Evolutionary conservation across 345 rosid species (phyloP).

Genomic region (sweet orange (Citrus sinensis)): DNA sequence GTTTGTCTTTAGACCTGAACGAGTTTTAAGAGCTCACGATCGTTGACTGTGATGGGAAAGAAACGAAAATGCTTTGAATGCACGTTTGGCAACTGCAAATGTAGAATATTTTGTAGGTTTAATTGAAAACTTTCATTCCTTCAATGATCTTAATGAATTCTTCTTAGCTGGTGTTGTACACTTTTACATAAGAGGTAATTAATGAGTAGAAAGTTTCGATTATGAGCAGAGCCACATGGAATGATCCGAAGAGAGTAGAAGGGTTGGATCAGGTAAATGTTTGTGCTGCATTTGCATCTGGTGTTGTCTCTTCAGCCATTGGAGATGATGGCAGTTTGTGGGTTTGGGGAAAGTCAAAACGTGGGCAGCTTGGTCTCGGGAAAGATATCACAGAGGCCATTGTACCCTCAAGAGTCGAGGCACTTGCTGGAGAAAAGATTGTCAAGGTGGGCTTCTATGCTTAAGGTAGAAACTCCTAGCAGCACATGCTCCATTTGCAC

Average conservation of each 20-base stretch:
- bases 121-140: too few relatives aligned
- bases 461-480: constrained; percentile 14
- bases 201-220: not conserved
- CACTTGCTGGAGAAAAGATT: constrained; percentile 58
- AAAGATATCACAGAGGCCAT: constrained; percentile 47
- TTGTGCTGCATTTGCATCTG: constrained; percentile 69
- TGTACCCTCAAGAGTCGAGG: constrained; percentile 58
- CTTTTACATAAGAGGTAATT: not conserved
- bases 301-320: constrained; percentile 74
- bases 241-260: constrained; percentile 63
- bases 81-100: not conserved
- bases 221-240: constrained; percentile 47
- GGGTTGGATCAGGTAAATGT: constrained; percentile 59
- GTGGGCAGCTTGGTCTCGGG: constrained; percentile 97
- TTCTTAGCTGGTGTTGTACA: not conserved
- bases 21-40: not conserved
- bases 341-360: constrained; percentile 97
- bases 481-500: not conserved
- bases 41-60: not conserved
- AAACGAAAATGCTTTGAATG: not conserved
- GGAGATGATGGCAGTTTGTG: constrained; percentile 84
- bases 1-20: not conserved
- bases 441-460: constrained; percentile 56
- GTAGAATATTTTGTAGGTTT: not conserved
- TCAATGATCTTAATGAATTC: not conserved